Percentiles rank a stretch among this genome's conserved stretches.
These are phyloP conservation scores for Aegilops umbellulata DNA, from an alignment of 176 grass and related monocot genomes.

Conservation along the genomic window DNA sequence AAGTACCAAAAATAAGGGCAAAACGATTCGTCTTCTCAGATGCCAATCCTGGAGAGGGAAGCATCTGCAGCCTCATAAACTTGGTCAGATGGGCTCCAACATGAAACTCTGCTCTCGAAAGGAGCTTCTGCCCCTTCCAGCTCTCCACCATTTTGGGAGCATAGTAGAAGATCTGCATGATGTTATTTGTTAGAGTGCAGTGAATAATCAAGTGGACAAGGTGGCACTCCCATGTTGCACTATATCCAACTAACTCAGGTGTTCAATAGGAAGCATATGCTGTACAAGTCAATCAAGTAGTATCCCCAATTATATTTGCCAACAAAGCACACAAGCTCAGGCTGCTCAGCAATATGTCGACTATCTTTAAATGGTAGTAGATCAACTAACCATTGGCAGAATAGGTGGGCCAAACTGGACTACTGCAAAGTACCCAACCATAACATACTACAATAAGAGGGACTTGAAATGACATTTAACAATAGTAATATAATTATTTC, in stretches of 20 bases:
- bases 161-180: slow-evolving; percentile 89
- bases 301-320: not conserved
- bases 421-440: not conserved
- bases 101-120: slow-evolving; percentile 84
- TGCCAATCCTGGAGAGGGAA: slow-evolving; percentile 48
- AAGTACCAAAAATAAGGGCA: slow-evolving; percentile 76
- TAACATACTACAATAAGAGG: not conserved
- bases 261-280: not conserved
- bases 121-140: slow-evolving; percentile 96
- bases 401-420: not conserved
- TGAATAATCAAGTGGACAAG: not conserved
- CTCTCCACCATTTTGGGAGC: slow-evolving; percentile 93
- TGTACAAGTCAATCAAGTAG: not conserved
- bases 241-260: not conserved
- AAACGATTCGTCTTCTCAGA: slow-evolving; percentile 91
- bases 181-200: slow-evolving; percentile 11
- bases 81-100: slow-evolving; percentile 72
- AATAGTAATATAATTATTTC: not conserved
- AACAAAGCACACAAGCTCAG: not conserved
- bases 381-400: not conserved
- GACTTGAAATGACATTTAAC: not conserved
- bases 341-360: not conserved
- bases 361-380: slow-evolving; percentile 14
- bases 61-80: slow-evolving; percentile 88
- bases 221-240: not conserved